A percentile compares a stretch with the other conserved stretches of the same genome.
Evolutionary conservation across 768 basidiomycete species (phyloP).

Genomic region (Lyophyllum atratum): DNA sequence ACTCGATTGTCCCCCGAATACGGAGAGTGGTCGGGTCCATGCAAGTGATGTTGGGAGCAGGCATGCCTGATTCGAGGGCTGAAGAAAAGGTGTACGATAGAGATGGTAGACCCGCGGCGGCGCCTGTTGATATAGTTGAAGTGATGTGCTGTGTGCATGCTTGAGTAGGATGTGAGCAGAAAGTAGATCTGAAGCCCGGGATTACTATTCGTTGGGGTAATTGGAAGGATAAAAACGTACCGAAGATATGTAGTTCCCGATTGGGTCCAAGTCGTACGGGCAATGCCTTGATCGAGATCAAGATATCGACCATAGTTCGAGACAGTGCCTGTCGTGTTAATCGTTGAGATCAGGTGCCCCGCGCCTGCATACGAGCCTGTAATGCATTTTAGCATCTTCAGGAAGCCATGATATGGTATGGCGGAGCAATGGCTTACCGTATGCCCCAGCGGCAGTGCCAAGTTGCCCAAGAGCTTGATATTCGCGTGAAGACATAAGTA

Average conservation of each 20-base stretch:
- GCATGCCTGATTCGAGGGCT: constrained; percentile 46
- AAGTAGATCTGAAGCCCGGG: constrained; percentile 32
- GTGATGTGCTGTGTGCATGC: constrained; percentile 63
- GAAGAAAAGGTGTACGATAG: constrained; percentile 52
- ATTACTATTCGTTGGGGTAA: no score
- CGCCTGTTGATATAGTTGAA: constrained; percentile 18
- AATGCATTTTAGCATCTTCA: constrained; percentile 1
- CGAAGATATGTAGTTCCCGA: constrained; percentile 46
- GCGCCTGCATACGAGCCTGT: constrained; percentile 71
- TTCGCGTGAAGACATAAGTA: constrained; percentile 1
- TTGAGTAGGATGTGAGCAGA: constrained; percentile 67
- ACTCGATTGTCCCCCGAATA: constrained; percentile 48
- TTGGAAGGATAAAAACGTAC: constrained; percentile 29
- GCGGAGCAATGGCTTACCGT: constrained; percentile 44
- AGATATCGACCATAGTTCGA: constrained; percentile 65
- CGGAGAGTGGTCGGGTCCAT: constrained; percentile 54
- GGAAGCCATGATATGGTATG: not conserved
- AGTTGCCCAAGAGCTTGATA: constrained; percentile 54
- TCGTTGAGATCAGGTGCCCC: constrained; percentile 56
- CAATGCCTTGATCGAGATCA: constrained; percentile 64
- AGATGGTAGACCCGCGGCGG: constrained; percentile 30
- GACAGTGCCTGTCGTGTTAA: constrained; percentile 40
- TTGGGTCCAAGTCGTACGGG: constrained; percentile 63
- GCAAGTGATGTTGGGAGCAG: constrained; percentile 63
- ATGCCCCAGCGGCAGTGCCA: constrained; percentile 55